phyloP scores from a whole-genome alignment of 78 protist species.

The Dictyostelium purpureum region DNA sequence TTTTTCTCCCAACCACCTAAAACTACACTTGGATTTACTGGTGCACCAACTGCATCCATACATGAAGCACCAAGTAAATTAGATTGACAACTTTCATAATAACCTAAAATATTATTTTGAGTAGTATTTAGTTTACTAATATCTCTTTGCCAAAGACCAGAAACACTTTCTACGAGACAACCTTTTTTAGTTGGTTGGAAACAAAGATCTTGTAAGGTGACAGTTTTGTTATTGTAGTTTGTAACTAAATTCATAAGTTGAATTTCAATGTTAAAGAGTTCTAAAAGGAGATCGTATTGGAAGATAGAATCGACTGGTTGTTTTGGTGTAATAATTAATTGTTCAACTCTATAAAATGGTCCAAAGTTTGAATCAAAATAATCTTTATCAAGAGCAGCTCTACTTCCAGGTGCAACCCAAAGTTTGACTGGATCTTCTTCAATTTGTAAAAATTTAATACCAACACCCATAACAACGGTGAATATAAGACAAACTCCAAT shows the following conservation, averaged over 20 bases:
- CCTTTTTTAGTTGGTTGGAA: slow-evolving; percentile 58
- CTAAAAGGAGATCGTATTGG: background rate
- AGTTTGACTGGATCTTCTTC: slow-evolving; percentile 73
- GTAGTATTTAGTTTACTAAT: background rate
- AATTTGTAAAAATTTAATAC: slow-evolving; percentile 12
- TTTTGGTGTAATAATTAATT: slow-evolving; percentile 47
- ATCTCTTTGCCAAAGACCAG: slow-evolving; percentile 60
- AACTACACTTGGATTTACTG: slow-evolving; percentile 44
- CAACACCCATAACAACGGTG: background rate
- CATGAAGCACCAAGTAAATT: background rate
- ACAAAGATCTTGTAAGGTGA: slow-evolving; percentile 20
- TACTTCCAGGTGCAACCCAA: slow-evolving; percentile 63
- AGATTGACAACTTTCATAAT: background rate
- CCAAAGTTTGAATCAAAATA: slow-evolving; percentile 78
- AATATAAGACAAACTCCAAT: background rate
- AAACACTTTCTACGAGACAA: slow-evolving; percentile 28
- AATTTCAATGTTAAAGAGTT: background rate
- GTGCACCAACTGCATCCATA: slow-evolving; percentile 64
- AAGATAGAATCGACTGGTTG: background rate
- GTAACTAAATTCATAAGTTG: background rate
- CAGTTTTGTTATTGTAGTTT: background rate
- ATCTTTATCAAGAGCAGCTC: slow-evolving; percentile 62
- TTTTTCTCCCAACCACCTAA: slow-evolving; percentile 63
- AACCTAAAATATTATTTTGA: background rate
- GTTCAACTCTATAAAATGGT: slow-evolving; percentile 77